Percentiles rank a stretch among this genome's conserved stretches.
Evolutionary conservation across 345 rosid genomes (phyloP).

Genomic region (Punica granatum): DNA sequence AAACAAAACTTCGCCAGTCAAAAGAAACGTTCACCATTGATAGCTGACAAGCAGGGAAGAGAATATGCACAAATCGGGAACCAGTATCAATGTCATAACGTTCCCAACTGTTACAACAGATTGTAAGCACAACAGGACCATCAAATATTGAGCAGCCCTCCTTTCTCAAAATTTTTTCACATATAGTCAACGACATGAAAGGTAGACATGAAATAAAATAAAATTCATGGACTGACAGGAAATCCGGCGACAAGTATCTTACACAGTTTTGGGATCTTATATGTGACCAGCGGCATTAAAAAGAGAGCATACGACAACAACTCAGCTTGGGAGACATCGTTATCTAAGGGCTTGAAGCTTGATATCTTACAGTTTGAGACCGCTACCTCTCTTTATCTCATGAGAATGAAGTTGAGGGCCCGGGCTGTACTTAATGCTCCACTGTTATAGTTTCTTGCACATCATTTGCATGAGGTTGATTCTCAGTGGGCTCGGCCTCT

Average conservation of each 20-base stretch:
- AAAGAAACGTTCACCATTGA: background rate
- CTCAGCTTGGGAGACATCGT: background rate
- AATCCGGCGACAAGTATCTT: background rate
- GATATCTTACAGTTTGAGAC: background rate
- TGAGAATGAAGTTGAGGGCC: background rate
- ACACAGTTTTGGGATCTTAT: background rate
- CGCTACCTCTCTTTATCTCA: background rate
- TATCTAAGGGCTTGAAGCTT: background rate
- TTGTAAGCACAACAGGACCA: background rate
- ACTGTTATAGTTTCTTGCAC: slow-evolving; percentile 29
- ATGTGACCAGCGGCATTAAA: background rate
- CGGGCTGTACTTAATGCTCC: slow-evolving; percentile 22
- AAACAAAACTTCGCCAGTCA: background rate
- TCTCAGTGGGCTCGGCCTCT: slow-evolving; percentile 24
- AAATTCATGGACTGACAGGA: background rate
- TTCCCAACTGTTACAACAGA: background rate
- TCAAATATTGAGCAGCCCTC: background rate
- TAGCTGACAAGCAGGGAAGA: background rate
- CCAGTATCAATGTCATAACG: background rate
- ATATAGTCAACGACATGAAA: background rate
- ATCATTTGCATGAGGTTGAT: slow-evolving; percentile 20
- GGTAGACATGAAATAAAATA: background rate
- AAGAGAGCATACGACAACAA: background rate
- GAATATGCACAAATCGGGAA: background rate
- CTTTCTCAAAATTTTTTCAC: background rate